Base-by-base conservation (phyloP, 495 filamentous ascomycete genomes). In the Sphaerosporella brunnea region DNA sequence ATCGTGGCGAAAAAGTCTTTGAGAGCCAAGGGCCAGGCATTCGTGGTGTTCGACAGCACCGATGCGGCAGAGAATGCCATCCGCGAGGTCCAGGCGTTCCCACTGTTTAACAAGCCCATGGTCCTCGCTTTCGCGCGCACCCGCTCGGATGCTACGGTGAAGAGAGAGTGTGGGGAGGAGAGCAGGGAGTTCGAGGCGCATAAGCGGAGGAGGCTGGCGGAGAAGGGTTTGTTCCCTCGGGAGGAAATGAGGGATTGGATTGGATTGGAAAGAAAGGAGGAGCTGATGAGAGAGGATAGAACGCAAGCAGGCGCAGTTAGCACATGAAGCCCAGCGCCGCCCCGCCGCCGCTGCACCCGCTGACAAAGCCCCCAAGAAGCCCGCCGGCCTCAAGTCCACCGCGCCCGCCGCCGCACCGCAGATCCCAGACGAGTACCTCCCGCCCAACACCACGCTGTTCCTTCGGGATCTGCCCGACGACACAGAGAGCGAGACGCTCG, bases 371-470 rank as follows among this genome's bases (percentile, higher is more conserved):
- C 71, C 30, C 47, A 72, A 78, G 10, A 70, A 75, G 15, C 81
- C 80, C 23, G 75, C 79, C 11, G 84, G 84, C 26, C 81, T 90
- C 71, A 92, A 90, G 63, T 74, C 84, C 5, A 61, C 58, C 19
- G 71, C 74, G 49, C 70, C 75, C 15, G 69, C 74, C n/a, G 68
- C 76, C 0, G 72, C 78, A 20, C 71, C 79, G 16, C 80, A 92
- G 39, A 76, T 96, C 13, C 90, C 90, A 1, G 92, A 95, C 72
- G 90, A 99, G 65, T 96, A 92, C 61, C 74, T 96, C 0, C 90
- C 86, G 2, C 88, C 92, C 37, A 99, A 96, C 72, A 93, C 92
- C 66, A 90, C 84, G 51, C 72, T 99, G n/a, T 93, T 96, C 70
- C 68, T 96, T 43, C 85, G 87, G 64, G 85, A 94, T 55, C 60